These are phyloP conservation scores for Penicillium malachiteum DNA, from an alignment of 495 filamentous ascomycete genomes.

Conservation along the genomic window DNA sequence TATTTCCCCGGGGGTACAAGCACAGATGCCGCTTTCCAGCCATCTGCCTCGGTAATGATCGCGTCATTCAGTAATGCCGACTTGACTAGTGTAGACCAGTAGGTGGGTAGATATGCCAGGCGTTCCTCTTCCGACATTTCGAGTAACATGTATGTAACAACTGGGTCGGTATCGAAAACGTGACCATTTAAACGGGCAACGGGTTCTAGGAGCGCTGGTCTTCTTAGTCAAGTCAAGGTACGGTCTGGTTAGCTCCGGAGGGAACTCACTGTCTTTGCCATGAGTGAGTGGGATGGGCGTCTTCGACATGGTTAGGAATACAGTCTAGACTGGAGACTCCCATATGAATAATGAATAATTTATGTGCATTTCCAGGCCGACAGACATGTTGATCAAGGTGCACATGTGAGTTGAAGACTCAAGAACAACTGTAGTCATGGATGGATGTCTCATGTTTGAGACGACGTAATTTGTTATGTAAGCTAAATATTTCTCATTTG, in stretches of 20 bases:
- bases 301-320: slow-evolving; percentile 15
- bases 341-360: slow-evolving; percentile 2
- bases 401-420: not conserved
- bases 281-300: slow-evolving; percentile 20
- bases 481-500: not conserved
- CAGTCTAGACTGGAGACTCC: not conserved
- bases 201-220: slow-evolving; percentile 14
- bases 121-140: slow-evolving; percentile 22
- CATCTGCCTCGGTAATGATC: slow-evolving; percentile 29
- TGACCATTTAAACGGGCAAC: slow-evolving; percentile 23
- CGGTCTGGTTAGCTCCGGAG: not conserved
- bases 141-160: slow-evolving; percentile 30
- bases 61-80: slow-evolving; percentile 28
- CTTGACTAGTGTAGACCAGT: slow-evolving; percentile 22
- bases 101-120: slow-evolving; percentile 23
- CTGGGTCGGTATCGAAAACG: slow-evolving; percentile 25
- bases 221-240: not conserved
- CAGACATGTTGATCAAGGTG: not conserved
- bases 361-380: not conserved
- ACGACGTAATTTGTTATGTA: slow-evolving; percentile 5
- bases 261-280: slow-evolving; percentile 19
- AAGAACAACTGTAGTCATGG: not conserved
- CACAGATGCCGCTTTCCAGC: slow-evolving; percentile 28
- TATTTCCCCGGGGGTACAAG: slow-evolving; percentile 19
- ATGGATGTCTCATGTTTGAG: slow-evolving; percentile 1